A percentile compares a stretch with the other conserved stretches of the same genome.
Conservation (phyloP, 176 grass and related monocot species). For the Oryza australiensis region DNA sequence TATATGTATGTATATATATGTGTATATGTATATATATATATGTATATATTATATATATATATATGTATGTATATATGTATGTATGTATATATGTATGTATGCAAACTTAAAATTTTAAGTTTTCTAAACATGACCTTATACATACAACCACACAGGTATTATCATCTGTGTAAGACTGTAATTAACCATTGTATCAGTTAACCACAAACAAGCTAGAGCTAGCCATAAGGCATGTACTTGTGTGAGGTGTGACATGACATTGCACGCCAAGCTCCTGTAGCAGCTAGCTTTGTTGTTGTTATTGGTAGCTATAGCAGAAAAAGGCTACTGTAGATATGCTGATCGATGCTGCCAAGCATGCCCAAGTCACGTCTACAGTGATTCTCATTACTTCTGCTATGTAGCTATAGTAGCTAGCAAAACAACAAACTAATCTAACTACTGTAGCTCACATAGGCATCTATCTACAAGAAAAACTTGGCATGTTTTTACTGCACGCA, state of each 20-base stretch:
- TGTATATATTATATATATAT: too few relatives aligned
- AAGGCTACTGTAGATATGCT: not conserved
- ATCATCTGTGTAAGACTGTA: not conserved
- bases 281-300: not conserved
- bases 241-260: not conserved
- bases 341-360: not conserved
- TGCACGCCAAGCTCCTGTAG: conserved; percentile 11
- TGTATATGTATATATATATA: too few relatives aligned
- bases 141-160: too few relatives aligned
- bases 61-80: too few relatives aligned
- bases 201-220: not conserved
- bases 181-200: not conserved
- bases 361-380: conserved; percentile 11
- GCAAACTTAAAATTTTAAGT: too few relatives aligned
- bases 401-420: not conserved
- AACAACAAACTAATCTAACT: not conserved
- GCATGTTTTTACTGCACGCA: too few relatives aligned
- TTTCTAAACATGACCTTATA: too few relatives aligned
- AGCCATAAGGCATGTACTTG: too few relatives aligned
- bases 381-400: not conserved
- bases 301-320: not conserved
- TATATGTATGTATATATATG: too few relatives aligned
- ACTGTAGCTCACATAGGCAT: not conserved
- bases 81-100: too few relatives aligned
- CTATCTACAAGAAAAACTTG: not conserved